Evolutionary conservation across 495 filamentous ascomycete genomes (phyloP).

Genomic region (Massariosphaeria phaeospora): DNA sequence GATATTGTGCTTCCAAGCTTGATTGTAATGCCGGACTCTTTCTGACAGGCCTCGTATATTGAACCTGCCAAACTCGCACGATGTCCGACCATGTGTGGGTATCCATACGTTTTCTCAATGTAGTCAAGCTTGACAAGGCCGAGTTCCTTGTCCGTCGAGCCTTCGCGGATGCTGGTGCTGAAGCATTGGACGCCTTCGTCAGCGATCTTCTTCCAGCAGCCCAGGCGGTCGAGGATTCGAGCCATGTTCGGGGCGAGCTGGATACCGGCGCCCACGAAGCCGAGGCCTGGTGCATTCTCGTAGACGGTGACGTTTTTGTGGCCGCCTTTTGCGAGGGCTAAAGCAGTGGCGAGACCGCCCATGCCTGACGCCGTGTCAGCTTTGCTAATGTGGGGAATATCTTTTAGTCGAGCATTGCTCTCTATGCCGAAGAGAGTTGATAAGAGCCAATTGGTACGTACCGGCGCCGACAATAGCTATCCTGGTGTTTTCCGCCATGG

Average conservation of each 20-base stretch:
- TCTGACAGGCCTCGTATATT: slow-evolving; percentile 62
- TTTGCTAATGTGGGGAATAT: no score
- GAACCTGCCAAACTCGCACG: slow-evolving; percentile 64
- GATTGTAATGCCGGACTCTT: slow-evolving; percentile 62
- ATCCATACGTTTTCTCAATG: slow-evolving; percentile 62
- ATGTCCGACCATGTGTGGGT: slow-evolving; percentile 76
- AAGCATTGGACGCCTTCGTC: slow-evolving; percentile 53
- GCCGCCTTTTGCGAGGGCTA: slow-evolving; percentile 67
- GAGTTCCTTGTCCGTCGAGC: slow-evolving; percentile 61
- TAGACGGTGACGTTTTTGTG: slow-evolving; percentile 69
- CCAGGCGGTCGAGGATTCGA: slow-evolving; percentile 64
- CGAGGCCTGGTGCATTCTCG: slow-evolving; percentile 66
- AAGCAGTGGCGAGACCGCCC: slow-evolving; percentile 67
- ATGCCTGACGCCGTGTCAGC: slow-evolving; percentile 51
- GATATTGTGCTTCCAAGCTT: slow-evolving; percentile 56
- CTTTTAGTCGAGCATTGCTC: no score
- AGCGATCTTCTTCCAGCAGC: slow-evolving; percentile 64
- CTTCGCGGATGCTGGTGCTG: slow-evolving; percentile 57
- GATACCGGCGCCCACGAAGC: slow-evolving; percentile 78
- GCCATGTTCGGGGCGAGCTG: slow-evolving; percentile 78
- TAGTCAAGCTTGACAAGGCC: slow-evolving; percentile 64
- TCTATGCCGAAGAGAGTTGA: no score
- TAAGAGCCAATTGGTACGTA: slow-evolving; percentile 12
- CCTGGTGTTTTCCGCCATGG: slow-evolving; percentile 37
- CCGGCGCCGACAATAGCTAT: slow-evolving; percentile 39